Evolutionary conservation across 306 rosid genomes (phyloP), one percentile per base, ranked within the genome.

Genomic region (Inga laurina): DNA sequence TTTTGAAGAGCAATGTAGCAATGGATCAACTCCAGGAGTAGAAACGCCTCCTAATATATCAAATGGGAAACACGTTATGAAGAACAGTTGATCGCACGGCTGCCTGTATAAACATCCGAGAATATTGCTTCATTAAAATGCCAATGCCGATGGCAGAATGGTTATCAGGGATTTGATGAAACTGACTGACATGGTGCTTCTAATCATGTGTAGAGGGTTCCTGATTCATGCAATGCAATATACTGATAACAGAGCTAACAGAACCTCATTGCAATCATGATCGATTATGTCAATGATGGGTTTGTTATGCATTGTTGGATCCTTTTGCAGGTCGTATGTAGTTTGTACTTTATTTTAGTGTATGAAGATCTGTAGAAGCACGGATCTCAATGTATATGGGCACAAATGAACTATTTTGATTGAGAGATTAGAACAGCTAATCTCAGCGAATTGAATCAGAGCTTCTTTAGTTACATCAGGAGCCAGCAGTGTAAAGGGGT

Each of bases 1-100:
- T 74, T 51, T 61, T 81, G 82, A 85, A 88, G 87, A 85, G 7
- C 85, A 61, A 70, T 32, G 78, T 82, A 83, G 80, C 89, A 80
- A 85, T 22, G 87, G 87, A 74, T 80, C 87, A 64, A 74, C 89
- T n/a, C 78, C 87, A 41, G 83, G 79, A 4, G 69, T 75, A 32
- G 88, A 88, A 21, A 39, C 83, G 46, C 68, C 84, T 22, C 56
- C 72, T 13, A 82, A 69, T 83, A 77, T 72, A 18, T 77, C 89
- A 57, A 88, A 83, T 77, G 91, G 85, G 66, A 85, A 80, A 74
- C 85, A 67, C 79, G 21, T n/a, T 15, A 54, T 43, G 85, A 82
- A 83, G 77, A 75, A 30, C 70, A 39, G 27, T 74, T 85, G 79
- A 85, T 59, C 59, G 12, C 45, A 8, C 18, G 32, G 72, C 62